Percentiles rank a stretch among this genome's conserved stretches.
These are phyloP conservation scores for Penicillium turbatum DNA, from an alignment of 495 filamentous ascomycete genomes.

Conservation along the genomic window DNA sequence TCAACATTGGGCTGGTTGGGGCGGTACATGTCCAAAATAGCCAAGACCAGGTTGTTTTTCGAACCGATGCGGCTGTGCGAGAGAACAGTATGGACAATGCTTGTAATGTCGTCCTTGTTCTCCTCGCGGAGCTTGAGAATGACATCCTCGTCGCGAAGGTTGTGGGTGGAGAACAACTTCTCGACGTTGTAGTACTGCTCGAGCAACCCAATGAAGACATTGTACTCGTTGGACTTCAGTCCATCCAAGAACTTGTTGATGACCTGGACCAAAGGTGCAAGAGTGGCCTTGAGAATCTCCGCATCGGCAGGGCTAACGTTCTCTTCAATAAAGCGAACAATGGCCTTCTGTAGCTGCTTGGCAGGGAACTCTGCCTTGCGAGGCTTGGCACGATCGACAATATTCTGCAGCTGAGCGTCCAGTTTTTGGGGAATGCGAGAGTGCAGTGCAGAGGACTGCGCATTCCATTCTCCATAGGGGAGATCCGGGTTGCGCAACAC, in stretches of 20 bases:
- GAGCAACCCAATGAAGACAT: constrained; percentile 71
- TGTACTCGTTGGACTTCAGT: constrained; percentile 85
- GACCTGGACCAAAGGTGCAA: constrained; percentile 74
- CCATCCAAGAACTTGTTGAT: constrained; percentile 83
- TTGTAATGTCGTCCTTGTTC: constrained; percentile 83
- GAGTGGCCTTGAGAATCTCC: constrained; percentile 64
- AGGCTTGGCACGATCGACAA: constrained; percentile 74
- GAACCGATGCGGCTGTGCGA: constrained; percentile 88
- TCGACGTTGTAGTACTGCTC: constrained; percentile 80
- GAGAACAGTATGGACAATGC: constrained; percentile 80
- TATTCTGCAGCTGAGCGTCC: constrained; percentile 70
- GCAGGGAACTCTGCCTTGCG: constrained; percentile 87
- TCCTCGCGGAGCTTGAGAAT: constrained; percentile 91
- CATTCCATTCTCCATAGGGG: constrained; percentile 93
- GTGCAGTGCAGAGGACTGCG: constrained; percentile 92
- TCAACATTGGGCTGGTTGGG: constrained; percentile 89
- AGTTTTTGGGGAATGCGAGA: constrained; percentile 94
- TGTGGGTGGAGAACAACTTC: constrained; percentile 77
- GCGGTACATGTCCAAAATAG: constrained; percentile 88
- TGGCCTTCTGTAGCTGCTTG: constrained; percentile 77
- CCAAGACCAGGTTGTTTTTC: constrained; percentile 91
- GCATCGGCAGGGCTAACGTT: constrained; percentile 66
- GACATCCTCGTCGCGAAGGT: constrained; percentile 87
- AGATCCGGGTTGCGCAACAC: constrained; percentile 87
- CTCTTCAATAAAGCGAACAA: constrained; percentile 85